Base-by-base conservation (phyloP, 176 grass and related monocot genomes). In the Areca catechu region DNA sequence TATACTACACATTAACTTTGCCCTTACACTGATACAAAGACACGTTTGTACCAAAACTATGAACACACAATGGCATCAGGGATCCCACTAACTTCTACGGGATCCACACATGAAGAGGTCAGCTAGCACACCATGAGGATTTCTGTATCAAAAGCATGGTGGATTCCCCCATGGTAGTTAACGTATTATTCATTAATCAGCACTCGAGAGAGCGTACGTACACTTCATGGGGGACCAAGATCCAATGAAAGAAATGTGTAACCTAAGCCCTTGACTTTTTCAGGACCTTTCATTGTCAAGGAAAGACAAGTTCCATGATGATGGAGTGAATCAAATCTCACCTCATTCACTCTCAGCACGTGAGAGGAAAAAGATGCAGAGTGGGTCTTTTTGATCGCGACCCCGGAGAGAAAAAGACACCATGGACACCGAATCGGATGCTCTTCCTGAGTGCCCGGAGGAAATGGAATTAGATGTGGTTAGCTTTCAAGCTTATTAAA, bases 391-490 rank as follows among this genome's bases (percentile, higher is more conserved):
- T 77, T 78, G 71, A 83, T 80, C 74, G 58, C 78, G 81, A 79
- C 56, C 54, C 53, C 66, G 28, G 24, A 49, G 55, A 34, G 23
- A 54, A 53, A 23, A 62, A 57, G 51, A 56, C 62, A 74, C 68
- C 71, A 74, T 58, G 52, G 69, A 79, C 86, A 86, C 82, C 86
- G 82, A 95, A 79, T 90, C 75, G 71, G 74, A 95, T 90, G 86
- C 76, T 58, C 74, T 62, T 64, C 66, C 52, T 72, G 58, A 53
- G 59, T 72, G 20, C 61, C 76, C 29, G 49, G 60, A 66, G 52
- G 61, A 51, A 66, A 48, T 66, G 62, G 76, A 63, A 66, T 53
- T 79, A 65, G 69, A 48, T 79, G 53, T 66, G 76, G 60, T 53
- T 72, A 54, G 24, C 76, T 72, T 54, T 79, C 68, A 79, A 56